Percentiles rank a stretch among this genome's conserved stretches.
Conservation (phyloP, 2,329 filamentous ascomycete species). For the Scedosporium minutisporum region DNA sequence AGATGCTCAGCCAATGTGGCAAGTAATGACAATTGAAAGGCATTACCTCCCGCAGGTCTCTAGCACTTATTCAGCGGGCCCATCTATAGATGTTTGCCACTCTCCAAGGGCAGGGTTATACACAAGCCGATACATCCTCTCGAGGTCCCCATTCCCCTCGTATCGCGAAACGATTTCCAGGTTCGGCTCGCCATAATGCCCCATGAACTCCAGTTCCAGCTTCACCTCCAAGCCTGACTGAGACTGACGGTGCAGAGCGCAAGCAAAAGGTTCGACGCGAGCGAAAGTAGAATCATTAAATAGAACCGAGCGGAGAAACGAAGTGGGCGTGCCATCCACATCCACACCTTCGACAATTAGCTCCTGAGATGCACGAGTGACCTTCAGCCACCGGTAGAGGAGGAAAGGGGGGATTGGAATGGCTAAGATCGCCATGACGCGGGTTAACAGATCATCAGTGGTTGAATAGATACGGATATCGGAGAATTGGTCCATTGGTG, state of each 20-base stretch:
- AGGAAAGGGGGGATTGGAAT: background rate
- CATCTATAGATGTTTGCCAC: no score
- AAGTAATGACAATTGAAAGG: no score
- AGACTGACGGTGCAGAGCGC: slow-evolving; percentile 16
- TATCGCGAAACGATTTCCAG: slow-evolving; percentile 10
- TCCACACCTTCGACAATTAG: slow-evolving; percentile 26
- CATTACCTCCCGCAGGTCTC: no score
- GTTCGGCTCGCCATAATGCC: slow-evolving; percentile 34
- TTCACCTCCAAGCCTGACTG: slow-evolving; percentile 16
- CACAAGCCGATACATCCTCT: no score
- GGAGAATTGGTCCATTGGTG: slow-evolving; percentile 26
- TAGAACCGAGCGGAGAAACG: slow-evolving; percentile 30
- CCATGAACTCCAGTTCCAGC: slow-evolving; percentile 37
- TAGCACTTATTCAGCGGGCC: no score
- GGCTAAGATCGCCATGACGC: background rate
- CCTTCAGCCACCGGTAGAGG: background rate
- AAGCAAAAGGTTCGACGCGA: slow-evolving; percentile 26
- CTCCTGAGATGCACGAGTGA: slow-evolving; percentile 6
- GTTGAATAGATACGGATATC: slow-evolving; percentile 24
- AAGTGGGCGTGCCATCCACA: slow-evolving; percentile 28
- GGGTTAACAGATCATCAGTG: background rate
- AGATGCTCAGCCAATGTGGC: no score
- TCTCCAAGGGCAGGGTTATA: no score
- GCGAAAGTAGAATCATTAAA: slow-evolving; percentile 25
- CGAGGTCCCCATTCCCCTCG: no score